Conservation (phyloP, 805 yeast species). For the Wickerhamomyces bisporus region DNA sequence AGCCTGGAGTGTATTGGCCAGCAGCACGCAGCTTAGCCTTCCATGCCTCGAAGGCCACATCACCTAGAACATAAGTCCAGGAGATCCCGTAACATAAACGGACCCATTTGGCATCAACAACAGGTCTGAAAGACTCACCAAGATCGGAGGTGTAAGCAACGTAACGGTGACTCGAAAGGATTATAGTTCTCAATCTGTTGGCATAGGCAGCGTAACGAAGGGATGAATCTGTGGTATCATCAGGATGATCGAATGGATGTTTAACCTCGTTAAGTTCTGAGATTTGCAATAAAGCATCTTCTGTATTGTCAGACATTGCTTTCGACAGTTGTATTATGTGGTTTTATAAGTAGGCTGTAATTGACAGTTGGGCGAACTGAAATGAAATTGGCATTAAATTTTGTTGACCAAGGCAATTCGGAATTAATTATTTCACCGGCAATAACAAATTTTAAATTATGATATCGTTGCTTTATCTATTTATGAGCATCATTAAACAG, state of each 20-base stretch:
- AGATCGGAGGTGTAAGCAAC: constrained; percentile 85
- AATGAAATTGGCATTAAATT: too few species aligned
- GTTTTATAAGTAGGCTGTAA: too few species aligned
- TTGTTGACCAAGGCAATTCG: too few species aligned
- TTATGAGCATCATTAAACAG: too few species aligned
- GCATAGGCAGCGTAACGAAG: constrained; percentile 83
- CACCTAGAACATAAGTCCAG: constrained; percentile 73
- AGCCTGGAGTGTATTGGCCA: constrained; percentile 55
- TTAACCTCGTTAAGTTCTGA: neutral
- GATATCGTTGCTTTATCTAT: too few species aligned
- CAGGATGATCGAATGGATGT: constrained; percentile 1
- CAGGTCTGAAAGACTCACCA: constrained; percentile 83
- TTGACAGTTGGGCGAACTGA: too few species aligned
- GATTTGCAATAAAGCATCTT: constrained; percentile 2
- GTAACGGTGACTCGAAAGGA: constrained; percentile 70
- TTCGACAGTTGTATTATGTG: too few species aligned
- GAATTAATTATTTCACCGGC: too few species aligned
- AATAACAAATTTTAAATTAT: too few species aligned
- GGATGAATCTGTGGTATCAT: constrained; percentile 40
- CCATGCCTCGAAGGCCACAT: constrained; percentile 72
- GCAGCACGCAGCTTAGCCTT: constrained; percentile 59
- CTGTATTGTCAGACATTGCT: constrained; percentile 9
- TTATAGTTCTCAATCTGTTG: constrained; percentile 63
- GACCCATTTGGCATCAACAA: constrained; percentile 67
- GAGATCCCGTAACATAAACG: constrained; percentile 64